Base-by-base conservation (phyloP, 805 yeast genomes). In the Saccharomycopsis amapae region DNA sequence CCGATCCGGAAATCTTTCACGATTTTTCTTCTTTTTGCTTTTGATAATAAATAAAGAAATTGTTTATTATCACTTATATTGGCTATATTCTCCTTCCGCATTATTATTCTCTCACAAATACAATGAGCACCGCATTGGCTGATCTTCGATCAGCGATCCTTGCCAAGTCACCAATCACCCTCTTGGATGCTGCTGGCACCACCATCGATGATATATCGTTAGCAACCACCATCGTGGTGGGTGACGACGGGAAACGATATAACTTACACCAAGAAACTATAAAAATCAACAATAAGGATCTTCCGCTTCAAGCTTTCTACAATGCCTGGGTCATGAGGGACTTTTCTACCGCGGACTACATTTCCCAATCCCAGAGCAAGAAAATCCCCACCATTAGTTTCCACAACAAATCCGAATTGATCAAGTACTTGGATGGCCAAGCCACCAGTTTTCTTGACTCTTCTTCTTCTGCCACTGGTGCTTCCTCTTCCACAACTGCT, bases 351-450 rank as follows among this genome's bases (percentile, higher is more conserved):
- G 81, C 96, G 10, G 95, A 86, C 45, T 89, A 90, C 60, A 74
- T 87, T 49, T 73, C 79, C 9, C 79, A 76, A 32, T 85, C 96
- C 53, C 81, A 78, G 56, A 73, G 71, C 41, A 66, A 73, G 33
- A 72, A 75, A 2, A 71, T 90, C 28, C 70, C 78, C 2, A 85
- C 85, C 52, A 75, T 90, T 59, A 79, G 85, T 47, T 89, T 90
- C 58, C 64, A 85, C 59, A 95, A 87, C 56, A 79, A 94, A 63
- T 80, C 87, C 6, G 96, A 90, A 59, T 71, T 90, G 50, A 71
- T 82, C 45, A 75, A 85, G 25, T 89, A 93, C 88, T 71, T 90
- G 42, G 74, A 73, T 49, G 96, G 96, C n/a, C n/a, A n/a, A n/a
- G n/a, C n/a, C n/a, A n/a, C n/a, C n/a, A n/a, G n/a, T n/a, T n/a